These are phyloP conservation scores for Mallotus nudiflorus DNA, from an alignment of 345 rosid genomes.

Conservation along the genomic window DNA sequence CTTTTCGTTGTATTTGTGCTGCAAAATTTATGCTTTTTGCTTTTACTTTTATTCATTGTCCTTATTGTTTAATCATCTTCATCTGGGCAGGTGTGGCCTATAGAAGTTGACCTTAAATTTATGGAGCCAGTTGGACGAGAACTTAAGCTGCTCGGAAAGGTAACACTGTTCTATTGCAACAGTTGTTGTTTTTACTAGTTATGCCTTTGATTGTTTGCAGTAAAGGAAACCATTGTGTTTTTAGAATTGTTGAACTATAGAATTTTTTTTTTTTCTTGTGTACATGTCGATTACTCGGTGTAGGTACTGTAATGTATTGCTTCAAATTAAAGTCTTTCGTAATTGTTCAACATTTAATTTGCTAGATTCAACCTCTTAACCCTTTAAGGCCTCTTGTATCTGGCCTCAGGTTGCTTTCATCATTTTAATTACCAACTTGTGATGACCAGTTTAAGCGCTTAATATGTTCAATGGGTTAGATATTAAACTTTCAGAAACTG, in stretches of 20 bases:
- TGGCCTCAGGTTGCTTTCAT: too few relatives aligned
- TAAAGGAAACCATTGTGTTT: neutral
- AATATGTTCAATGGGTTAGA: too few relatives aligned
- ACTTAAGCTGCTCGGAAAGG: constrained; percentile 82
- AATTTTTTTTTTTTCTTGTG: too few relatives aligned
- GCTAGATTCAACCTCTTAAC: neutral
- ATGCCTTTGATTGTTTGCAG: neutral
- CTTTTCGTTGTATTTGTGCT: neutral
- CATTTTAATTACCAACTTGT: too few relatives aligned
- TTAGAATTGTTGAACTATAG: neutral
- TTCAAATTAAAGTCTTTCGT: neutral
- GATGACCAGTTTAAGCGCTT: too few relatives aligned
- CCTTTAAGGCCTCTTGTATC: too few relatives aligned
- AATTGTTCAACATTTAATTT: neutral
- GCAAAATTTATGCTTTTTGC: too few relatives aligned
- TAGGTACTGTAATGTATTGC: neutral
- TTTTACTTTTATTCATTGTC: constrained; percentile 3
- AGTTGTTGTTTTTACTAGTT: neutral
- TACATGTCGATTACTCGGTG: too few relatives aligned
- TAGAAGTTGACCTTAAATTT: constrained; percentile 71
- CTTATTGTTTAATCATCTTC: neutral
- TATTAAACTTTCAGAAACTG: neutral
- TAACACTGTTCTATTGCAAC: constrained; percentile 19
- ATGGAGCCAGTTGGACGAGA: constrained; percentile 80
- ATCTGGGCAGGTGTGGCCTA: constrained; percentile 75